Evolutionary conservation across 2,329 filamentous ascomycete genomes (phyloP).

Genomic region (Colletotrichum gigasporum): DNA sequence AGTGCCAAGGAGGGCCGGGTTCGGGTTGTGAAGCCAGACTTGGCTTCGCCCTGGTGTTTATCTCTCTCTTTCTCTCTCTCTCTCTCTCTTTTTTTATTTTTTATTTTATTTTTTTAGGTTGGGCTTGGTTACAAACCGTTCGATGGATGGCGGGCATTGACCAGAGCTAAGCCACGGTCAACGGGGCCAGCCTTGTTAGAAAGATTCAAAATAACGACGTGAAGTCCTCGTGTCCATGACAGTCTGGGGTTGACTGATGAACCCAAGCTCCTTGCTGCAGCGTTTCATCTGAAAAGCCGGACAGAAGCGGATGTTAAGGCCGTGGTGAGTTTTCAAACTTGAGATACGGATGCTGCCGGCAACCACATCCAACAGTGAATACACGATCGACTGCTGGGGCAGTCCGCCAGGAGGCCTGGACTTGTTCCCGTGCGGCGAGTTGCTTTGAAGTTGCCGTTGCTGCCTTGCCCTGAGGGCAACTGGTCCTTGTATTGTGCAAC

Average conservation of each 20-base stretch:
- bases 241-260: slow-evolving; percentile 12
- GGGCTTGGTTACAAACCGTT: not conserved
- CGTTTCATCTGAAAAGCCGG: slow-evolving; percentile 31
- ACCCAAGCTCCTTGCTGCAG: slow-evolving; percentile 22
- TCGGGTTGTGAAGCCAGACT: slow-evolving; percentile 7
- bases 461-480: not conserved
- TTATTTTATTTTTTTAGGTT: too few relatives aligned
- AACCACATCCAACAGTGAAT: not conserved
- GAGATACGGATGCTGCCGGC: slow-evolving; percentile 1
- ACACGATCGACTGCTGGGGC: not conserved
- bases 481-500: not conserved
- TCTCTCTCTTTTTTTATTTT: too few relatives aligned
- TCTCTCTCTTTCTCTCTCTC: not conserved
- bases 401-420: not conserved
- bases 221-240: slow-evolving; percentile 8
- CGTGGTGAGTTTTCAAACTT: not conserved
- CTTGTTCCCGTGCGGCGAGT: not conserved
- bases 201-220: slow-evolving; percentile 3
- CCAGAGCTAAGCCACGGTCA: not conserved
- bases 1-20: slow-evolving; percentile 6
- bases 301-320: slow-evolving; percentile 13
- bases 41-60: slow-evolving; percentile 4
- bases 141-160: not conserved
- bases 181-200: slow-evolving; percentile 7
- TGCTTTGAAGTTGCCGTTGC: not conserved